Evolutionary conservation across 768 basidiomycete genomes (phyloP), one percentile per base, ranked within the genome.

Genomic region (Pholiota molesta): DNA sequence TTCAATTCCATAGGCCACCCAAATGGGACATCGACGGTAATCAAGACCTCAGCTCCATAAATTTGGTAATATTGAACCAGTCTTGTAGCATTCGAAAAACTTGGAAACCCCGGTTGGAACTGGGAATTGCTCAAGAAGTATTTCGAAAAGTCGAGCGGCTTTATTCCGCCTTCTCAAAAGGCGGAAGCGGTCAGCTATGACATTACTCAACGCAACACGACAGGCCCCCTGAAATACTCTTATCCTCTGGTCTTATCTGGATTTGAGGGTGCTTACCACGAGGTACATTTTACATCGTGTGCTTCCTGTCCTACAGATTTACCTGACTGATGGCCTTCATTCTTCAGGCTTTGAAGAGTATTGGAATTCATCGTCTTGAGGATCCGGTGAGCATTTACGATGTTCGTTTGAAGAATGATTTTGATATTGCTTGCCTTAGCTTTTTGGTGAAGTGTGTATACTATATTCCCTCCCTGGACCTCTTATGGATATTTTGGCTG

Each of bases 81-180:
- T 21, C 19, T 45, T 31, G 6, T 45, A 45, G 37, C 35, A 0
- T 21, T 28, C 11, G 33, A 59, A 21, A 54, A 35, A 16, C n/a
- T 54, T 1, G 52, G 52, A 54, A 54, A 54, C 17, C 52, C 52
- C 10, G 52, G 52, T 23, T 54, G 52, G 52, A 54, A 54, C 52
- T 54, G 52, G 52, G 28, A 16, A 13, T 54, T 37, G 17, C 31
- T 54, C 14, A 2, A 33, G n/a, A 37, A 54, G 7, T 54, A 54
- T 35, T 54, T 19, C 31, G 37, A 54, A 31, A 54, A 54, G 31
- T 31, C 37, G n/a, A 54, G 17, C 14, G 37, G 44, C 8, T 54
- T 29, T 23, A 54, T 52, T 52, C 29, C 29, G 0, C 28, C 29
- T 35, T 26, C 29, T 26, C 19, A 19, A 19, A 23, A 45, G 8